A percentile compares a stretch with the other conserved stretches of the same genome.
Conservation (phyloP, 768 basidiomycete genomes). For the Hemileccinum rubropunctum region DNA sequence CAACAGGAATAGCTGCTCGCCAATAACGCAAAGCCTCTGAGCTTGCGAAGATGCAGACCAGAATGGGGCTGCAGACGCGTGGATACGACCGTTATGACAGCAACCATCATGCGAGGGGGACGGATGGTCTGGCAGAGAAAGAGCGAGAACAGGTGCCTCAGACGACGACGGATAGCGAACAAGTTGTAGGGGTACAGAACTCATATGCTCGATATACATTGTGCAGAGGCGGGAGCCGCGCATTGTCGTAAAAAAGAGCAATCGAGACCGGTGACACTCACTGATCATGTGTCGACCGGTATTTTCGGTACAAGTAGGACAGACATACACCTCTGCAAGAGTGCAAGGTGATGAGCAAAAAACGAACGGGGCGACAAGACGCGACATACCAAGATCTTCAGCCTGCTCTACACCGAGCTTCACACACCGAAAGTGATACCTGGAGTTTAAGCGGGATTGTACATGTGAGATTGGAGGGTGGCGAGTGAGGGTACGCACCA, state of each 20-base stretch:
- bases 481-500: conserved; percentile 49
- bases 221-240: conserved; percentile 25
- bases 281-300: conserved; percentile 68
- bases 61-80: conserved; percentile 24
- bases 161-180: conserved; percentile 33
- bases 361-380: neutral
- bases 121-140: conserved; percentile 34
- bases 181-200: conserved; percentile 36
- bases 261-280: conserved; percentile 57
- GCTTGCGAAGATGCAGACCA: conserved; percentile 30
- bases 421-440: conserved; percentile 86
- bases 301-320: conserved; percentile 51
- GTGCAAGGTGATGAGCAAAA: conserved; percentile 11
- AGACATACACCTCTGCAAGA: conserved; percentile 55
- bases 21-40: conserved; percentile 35
- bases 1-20: conserved; percentile 34
- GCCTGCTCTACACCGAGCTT: conserved; percentile 60
- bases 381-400: conserved; percentile 71
- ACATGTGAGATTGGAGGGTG: conserved; percentile 3
- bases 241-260: conserved; percentile 29
- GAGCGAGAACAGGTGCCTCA: conserved; percentile 31
- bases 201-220: conserved; percentile 38
- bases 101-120: conserved; percentile 28
- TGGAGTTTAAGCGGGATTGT: conserved; percentile 26
- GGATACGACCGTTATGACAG: conserved; percentile 33